Evolutionary conservation across 148 eudicot species (phyloP), one percentile per base, ranked within the genome.

Genomic region (Camellia granthamiana): DNA sequence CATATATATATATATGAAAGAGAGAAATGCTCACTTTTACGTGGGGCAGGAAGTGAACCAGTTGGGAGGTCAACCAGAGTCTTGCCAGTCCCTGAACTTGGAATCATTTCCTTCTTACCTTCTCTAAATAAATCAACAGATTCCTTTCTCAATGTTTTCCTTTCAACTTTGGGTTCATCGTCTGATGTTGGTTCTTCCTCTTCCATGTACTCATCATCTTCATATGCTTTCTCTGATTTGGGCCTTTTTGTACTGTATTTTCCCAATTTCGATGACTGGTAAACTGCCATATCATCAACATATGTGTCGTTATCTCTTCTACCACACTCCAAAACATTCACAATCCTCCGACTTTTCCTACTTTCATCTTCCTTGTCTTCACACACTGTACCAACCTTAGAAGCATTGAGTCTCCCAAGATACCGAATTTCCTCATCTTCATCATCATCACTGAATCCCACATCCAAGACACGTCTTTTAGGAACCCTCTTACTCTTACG

Each of bases 401-500:
- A 86, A 43, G 88, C 82, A 81, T 79, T 86, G 69, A 93, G 92
- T 77, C 90, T 93, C 77, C 83, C 85, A 44, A 93, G 88, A 83
- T 88, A 93, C 51, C 91, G 86, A 77, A 93, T 91, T 83, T 93
- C 97, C 41, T 88, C 92, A 82, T 92, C 92, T 42, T 87, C 89
- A 7, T 81, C 85, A 0, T 88, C 93, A 78, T 86, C 91, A 84
- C 85, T 83, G 69, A 84, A 88, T 84, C 42, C 90, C 60, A 82
- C 90, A 80, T 84, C 89, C 46, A 78, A 47, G 41, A 68, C 75
- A 83, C 79, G 86, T 74, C 82, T 91, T 68, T 84, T 91, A 30
- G 81, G 78, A 46, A 69, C 67, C 64, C 84, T 86, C 82, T 83
- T 87, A 81, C 79, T 90, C 82, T 91, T 90, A 64, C 85, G 86